Evolutionary conservation across 208 protist genomes (phyloP).

Genomic region (Novymonas esmeraldas): DNA sequence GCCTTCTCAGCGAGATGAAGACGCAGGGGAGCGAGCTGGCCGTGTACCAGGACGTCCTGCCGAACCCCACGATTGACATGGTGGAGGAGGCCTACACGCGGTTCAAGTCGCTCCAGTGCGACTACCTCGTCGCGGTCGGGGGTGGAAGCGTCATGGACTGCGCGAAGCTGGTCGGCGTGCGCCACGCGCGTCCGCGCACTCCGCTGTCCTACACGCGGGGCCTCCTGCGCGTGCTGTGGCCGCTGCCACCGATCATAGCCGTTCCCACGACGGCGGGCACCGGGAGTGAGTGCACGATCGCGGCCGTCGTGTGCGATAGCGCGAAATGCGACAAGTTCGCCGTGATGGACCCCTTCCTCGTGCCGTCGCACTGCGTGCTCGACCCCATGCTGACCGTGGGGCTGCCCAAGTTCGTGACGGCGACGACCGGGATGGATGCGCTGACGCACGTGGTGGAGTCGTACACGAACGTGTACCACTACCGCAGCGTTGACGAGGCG

Average conservation of each 20-base stretch:
- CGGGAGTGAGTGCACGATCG: slow-evolving; percentile 87
- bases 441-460: slow-evolving; percentile 86
- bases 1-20: slow-evolving; percentile 38
- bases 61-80: slow-evolving; percentile 55
- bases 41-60: slow-evolving; percentile 52
- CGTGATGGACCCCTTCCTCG: slow-evolving; percentile 61
- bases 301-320: slow-evolving; percentile 66
- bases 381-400: slow-evolving; percentile 76
- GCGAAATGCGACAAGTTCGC: slow-evolving; percentile 63
- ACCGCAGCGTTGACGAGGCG: slow-evolving; percentile 43
- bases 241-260: slow-evolving; percentile 54
- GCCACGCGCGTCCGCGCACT: slow-evolving; percentile 52
- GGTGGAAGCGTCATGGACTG: slow-evolving; percentile 88
- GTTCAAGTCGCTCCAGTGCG: slow-evolving; percentile 48
- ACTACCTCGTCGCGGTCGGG: slow-evolving; percentile 79
- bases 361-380: slow-evolving; percentile 72
- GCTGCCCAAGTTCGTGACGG: slow-evolving; percentile 75
- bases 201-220: slow-evolving; percentile 50
- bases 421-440: slow-evolving; percentile 86
- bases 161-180: slow-evolving; percentile 79
- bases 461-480: slow-evolving; percentile 64
- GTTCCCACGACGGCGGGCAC: slow-evolving; percentile 90
- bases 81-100: slow-evolving; percentile 38
- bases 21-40: slow-evolving; percentile 34
- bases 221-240: slow-evolving; percentile 46